Evolutionary conservation across 306 rosid species (phyloP), one percentile per base, ranked within the genome.

Genomic region (Cucurbita maxima): DNA sequence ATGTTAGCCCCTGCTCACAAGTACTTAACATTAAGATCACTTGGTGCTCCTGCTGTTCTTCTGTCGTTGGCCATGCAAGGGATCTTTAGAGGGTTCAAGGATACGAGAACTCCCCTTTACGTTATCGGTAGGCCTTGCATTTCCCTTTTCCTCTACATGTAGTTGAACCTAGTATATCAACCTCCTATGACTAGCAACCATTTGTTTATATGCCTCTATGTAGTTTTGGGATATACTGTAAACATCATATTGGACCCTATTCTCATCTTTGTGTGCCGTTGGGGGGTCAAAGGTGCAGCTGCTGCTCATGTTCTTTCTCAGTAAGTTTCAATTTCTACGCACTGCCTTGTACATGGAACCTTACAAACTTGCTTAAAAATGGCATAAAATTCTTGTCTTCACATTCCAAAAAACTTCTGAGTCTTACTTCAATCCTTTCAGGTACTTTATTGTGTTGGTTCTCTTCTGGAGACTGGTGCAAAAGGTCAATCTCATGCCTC

Each of bases 31-130:
- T 75, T 92, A 80, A 85, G 99, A 68, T 63, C 99, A 22, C 79
- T 95, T 19, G 99, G 99, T 79, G 96, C 99, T 72, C 99, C 99
- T 50, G 99, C 99, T 11, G 97, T 91, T 81, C 99, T 95, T 87
- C 96, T 95, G 22, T 88, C 96, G n/a, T 80, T 95, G 78, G 99
- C 99, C 36, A 95, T 91, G 96, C 99, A 95, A 84, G 99, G 97
- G 75, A 88, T 95, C 77, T 95, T 89, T 74, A 71, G 99, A 83
- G 99, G 99, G 37, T 89, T 95, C 76, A 95, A 95, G 83, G 99
- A 95, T 84, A 89, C 99, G 14, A 95, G 76, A 74, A 95, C 99
- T 77, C 99, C 99, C 72, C 79, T 95, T 76, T 95, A 86, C 82
- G 96, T 89, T 78, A 89, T 89, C 61, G 82, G 99, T 95, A 88